A percentile compares a stretch with the other conserved stretches of the same genome.
Conservation (phyloP, 1,284 basidiomycete genomes). For the Porogramme epimiltina region DNA sequence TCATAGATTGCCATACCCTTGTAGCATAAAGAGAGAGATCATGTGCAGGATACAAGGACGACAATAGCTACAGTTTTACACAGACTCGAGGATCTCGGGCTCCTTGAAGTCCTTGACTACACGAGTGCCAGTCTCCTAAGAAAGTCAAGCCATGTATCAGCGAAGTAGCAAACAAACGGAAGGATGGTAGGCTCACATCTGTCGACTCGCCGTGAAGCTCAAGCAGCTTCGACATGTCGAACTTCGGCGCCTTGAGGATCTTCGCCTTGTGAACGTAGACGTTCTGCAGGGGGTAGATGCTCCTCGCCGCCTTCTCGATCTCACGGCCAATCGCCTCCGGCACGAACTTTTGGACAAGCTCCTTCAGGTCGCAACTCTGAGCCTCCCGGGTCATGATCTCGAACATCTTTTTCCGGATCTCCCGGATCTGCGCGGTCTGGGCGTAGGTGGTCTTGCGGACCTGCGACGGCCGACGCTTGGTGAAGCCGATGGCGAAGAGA, state of each 20-base stretch:
- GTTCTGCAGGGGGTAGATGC: constrained; percentile 98
- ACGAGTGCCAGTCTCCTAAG: constrained; percentile 86
- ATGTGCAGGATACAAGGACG: constrained; percentile 44
- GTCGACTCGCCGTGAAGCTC: constrained; percentile 95
- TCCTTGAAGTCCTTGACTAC: constrained; percentile 93
- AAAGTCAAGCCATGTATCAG: constrained; percentile 15
- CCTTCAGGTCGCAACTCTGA: constrained; percentile 95
- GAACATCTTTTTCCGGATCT: constrained; percentile 99
- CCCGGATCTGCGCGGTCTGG: constrained; percentile 91
- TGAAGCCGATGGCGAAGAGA: constrained; percentile 99
- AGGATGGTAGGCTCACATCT: constrained; percentile 63
- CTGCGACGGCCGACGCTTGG: constrained; percentile 95
- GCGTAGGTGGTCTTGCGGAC: constrained; percentile 99
- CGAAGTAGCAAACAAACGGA: not conserved
- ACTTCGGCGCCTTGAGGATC: constrained; percentile 97
- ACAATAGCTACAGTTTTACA: constrained; percentile 53
- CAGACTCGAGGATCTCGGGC: constrained; percentile 84
- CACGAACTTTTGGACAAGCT: constrained; percentile 97
- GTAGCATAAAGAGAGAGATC: constrained; percentile 40
- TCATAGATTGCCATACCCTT: constrained; percentile 44
- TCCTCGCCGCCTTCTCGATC: constrained; percentile 97
- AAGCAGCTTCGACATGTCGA: constrained; percentile 93
- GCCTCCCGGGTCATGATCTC: constrained; percentile 99
- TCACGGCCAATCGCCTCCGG: constrained; percentile 99
- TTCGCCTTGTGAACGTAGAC: constrained; percentile 98